These are phyloP conservation scores for Candida labiduridarum DNA, from an alignment of 1,139 yeast species.

Conservation along the genomic window DNA sequence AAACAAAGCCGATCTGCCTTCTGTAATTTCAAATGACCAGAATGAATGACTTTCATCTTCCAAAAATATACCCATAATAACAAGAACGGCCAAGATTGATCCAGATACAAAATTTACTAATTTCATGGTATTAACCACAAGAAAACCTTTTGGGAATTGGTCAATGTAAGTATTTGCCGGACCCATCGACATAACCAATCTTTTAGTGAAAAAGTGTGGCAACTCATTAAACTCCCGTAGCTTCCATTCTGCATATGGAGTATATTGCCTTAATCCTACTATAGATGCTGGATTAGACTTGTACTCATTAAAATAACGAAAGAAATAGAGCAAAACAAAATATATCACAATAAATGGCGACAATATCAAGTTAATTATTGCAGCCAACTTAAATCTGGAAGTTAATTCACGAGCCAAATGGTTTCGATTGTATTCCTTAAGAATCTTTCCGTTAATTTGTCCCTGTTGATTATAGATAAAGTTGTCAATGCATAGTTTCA, in stretches of 20 bases:
- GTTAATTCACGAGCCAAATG: constrained; percentile 68
- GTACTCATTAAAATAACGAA: constrained; percentile 90
- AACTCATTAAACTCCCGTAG: constrained; percentile 91
- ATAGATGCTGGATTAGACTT: constrained; percentile 85
- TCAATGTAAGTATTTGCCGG: constrained; percentile 83
- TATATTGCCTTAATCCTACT: constrained; percentile 79
- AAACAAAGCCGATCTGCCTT: constrained; percentile 78
- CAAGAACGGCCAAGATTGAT: constrained; percentile 86
- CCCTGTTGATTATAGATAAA: constrained; percentile 84
- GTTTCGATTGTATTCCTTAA: constrained; percentile 73
- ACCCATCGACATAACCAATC: constrained; percentile 74
- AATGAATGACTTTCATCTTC: constrained; percentile 84
- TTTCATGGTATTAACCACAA: constrained; percentile 53
- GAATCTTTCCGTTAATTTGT: constrained; percentile 71
- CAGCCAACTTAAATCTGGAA: constrained; percentile 84
- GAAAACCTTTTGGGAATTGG: constrained; percentile 87
- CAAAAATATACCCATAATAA: constrained; percentile 71
- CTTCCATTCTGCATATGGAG: constrained; percentile 95
- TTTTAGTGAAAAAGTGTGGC: constrained; percentile 79
- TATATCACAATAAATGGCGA: constrained; percentile 88
- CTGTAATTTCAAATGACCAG: constrained; percentile 84
- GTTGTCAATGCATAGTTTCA: constrained; percentile 84
- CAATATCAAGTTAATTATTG: constrained; percentile 74
- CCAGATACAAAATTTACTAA: constrained; percentile 81
- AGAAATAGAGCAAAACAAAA: constrained; percentile 79